Evolutionary conservation across 225 moss, liverwort and hornwort genomes (phyloP).

Genomic region (Sphagnum contortum): DNA sequence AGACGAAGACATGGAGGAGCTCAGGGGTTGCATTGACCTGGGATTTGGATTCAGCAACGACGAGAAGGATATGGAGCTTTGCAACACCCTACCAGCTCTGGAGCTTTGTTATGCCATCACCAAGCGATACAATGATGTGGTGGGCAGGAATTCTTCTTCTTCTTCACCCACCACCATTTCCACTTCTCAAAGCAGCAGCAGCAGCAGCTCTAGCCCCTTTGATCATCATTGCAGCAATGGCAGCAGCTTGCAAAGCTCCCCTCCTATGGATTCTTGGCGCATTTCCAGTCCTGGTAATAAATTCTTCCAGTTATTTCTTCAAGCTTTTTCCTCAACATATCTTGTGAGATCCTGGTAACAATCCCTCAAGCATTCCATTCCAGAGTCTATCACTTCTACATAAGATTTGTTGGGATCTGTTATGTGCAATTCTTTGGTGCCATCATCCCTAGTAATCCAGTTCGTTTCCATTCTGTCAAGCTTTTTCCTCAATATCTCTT

Average conservation of each 20-base stretch:
- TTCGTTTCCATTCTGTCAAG: too few species aligned
- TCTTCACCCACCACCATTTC: not conserved
- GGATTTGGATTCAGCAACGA: conserved; percentile 15
- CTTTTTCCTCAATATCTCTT: too few species aligned
- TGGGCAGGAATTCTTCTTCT: not conserved
- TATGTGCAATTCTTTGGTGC: too few species aligned
- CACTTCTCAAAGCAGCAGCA: not conserved
- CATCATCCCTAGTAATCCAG: too few species aligned
- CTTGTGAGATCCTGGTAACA: too few species aligned
- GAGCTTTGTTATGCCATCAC: conserved; percentile 14
- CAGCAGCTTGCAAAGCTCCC: conserved; percentile 6
- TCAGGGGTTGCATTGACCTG: conserved; percentile 12
- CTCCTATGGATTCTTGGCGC: conserved; percentile 8
- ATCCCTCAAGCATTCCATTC: too few species aligned
- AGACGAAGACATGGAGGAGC: conserved; percentile 11
- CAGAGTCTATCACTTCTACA: too few species aligned
- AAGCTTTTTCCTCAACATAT: too few species aligned
- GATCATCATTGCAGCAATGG: too few species aligned
- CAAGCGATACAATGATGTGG: conserved; percentile 3
- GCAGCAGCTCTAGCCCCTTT: too few species aligned
- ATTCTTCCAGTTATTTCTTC: too few species aligned
- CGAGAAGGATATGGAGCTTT: conserved; percentile 1
- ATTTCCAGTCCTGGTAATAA: conserved; percentile 13
- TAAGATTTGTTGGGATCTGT: too few species aligned
- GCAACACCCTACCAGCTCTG: conserved; percentile 12